These are phyloP conservation scores for Penicillium sp. DNA, from an alignment of 2,329 filamentous ascomycete species.

Conservation along the genomic window DNA sequence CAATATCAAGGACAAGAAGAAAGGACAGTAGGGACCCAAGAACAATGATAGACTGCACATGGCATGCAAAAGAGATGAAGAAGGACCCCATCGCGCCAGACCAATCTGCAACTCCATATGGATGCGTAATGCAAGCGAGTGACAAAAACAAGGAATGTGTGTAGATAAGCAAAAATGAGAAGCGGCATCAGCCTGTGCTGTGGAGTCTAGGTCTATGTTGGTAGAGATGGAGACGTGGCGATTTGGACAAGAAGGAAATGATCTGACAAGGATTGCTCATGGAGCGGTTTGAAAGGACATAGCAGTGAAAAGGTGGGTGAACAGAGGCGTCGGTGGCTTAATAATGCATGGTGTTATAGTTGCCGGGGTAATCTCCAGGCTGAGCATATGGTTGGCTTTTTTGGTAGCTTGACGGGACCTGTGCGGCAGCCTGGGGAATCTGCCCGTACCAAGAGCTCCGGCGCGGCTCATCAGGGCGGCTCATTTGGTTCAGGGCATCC, in stretches of 20 bases:
- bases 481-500: constrained; percentile 34
- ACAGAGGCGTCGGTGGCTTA: constrained; percentile 4
- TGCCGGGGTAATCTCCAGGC: constrained; percentile 24
- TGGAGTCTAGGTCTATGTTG: constrained; percentile 5
- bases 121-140: constrained; percentile 24
- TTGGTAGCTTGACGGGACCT: constrained; percentile 24
- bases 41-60: neutral
- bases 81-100: constrained; percentile 20
- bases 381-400: constrained; percentile 27
- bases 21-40: constrained; percentile 3
- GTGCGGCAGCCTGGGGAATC: constrained; percentile 24
- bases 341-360: constrained; percentile 23
- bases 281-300: neutral
- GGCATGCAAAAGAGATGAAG: neutral
- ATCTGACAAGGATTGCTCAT: neutral
- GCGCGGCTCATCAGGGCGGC: constrained; percentile 30
- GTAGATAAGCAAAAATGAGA: neutral
- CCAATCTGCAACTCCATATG: constrained; percentile 26
- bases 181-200: constrained; percentile 1
- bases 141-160: neutral
- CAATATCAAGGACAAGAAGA: neutral
- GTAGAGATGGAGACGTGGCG: neutral
- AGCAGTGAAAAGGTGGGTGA: constrained; percentile 1
- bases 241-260: constrained; percentile 7
- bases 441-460: constrained; percentile 34